Conservation (phyloP, 2,329 filamentous ascomycete species). For the Colletotrichum sp. region DNA sequence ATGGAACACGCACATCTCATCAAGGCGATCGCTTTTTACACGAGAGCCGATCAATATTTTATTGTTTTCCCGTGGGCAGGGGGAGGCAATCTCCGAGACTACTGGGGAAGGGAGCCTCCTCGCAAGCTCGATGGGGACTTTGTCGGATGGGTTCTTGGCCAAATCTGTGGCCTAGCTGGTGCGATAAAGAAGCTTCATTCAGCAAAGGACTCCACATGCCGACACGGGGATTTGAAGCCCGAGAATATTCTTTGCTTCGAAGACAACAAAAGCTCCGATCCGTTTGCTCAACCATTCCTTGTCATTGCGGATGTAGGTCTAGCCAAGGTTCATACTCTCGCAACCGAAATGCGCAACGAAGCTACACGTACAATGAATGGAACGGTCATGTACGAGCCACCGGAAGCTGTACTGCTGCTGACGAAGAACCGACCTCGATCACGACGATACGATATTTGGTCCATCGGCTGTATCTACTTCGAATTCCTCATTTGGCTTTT, state of each 20-base stretch:
- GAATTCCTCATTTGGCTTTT: slow-evolving; percentile 34
- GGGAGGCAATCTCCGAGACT: not conserved
- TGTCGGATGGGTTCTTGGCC: not conserved
- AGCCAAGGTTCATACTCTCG: not conserved
- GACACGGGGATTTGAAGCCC: slow-evolving; percentile 8
- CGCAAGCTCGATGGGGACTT: not conserved
- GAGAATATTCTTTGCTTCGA: slow-evolving; percentile 11
- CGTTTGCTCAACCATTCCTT: not conserved
- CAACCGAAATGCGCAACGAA: not conserved
- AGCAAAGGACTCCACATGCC: not conserved
- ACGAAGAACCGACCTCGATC: slow-evolving; percentile 9
- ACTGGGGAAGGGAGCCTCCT: not conserved
- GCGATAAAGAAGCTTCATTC: not conserved
- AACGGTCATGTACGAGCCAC: not conserved
- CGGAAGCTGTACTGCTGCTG: not conserved
- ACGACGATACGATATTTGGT: slow-evolving; percentile 33
- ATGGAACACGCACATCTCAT: not conserved
- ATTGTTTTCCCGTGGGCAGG: slow-evolving; percentile 2
- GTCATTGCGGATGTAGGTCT: slow-evolving; percentile 4
- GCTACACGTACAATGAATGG: not conserved
- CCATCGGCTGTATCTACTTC: slow-evolving; percentile 32
- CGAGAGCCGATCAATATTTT: not conserved
- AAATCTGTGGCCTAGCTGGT: not conserved
- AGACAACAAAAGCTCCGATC: not conserved
- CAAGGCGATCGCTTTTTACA: not conserved